Conservation (phyloP, 1,284 basidiomycete species). For the Xerocomus cyaneibrunnescens region DNA sequence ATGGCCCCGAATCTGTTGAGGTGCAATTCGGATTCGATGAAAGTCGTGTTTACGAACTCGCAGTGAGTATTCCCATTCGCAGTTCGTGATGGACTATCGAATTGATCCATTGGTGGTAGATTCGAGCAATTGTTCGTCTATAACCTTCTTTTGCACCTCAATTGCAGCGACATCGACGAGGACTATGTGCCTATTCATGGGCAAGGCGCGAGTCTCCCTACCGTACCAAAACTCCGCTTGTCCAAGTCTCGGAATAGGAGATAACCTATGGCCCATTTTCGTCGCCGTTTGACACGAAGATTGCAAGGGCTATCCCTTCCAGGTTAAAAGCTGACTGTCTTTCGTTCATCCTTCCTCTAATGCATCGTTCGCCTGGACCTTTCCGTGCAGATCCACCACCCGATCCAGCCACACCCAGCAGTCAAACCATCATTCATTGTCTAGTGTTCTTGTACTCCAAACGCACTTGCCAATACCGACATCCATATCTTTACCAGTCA, state of each 20-base stretch:
- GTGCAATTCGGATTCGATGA: constrained; percentile 79
- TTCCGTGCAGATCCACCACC: not conserved
- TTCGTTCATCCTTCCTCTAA: not conserved
- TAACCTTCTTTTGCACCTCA: constrained; percentile 77
- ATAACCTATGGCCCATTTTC: constrained; percentile 6
- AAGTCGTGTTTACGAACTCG: constrained; percentile 85
- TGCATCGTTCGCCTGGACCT: not conserved
- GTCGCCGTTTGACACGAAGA: not conserved
- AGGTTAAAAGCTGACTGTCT: not conserved
- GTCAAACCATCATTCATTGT: not conserved
- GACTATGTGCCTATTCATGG: constrained; percentile 78
- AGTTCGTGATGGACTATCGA: constrained; percentile 1
- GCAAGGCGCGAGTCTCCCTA: constrained; percentile 52
- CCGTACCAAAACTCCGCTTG: constrained; percentile 29
- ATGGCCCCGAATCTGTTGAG: constrained; percentile 88
- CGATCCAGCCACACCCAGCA: not conserved
- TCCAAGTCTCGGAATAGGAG: constrained; percentile 38
- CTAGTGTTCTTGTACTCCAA: constrained; percentile 19
- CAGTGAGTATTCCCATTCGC: constrained; percentile 52
- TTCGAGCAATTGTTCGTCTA: constrained; percentile 88
- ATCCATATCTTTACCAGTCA: not conserved
- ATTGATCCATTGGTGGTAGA: constrained; percentile 37
- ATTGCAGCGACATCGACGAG: constrained; percentile 69
- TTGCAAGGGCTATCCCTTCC: not conserved
- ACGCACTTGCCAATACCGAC: constrained; percentile 9